Evolutionary conservation across 108 stramenopile genomes (phyloP).

Genomic region (Fragilariopsis cylindrus): DNA sequence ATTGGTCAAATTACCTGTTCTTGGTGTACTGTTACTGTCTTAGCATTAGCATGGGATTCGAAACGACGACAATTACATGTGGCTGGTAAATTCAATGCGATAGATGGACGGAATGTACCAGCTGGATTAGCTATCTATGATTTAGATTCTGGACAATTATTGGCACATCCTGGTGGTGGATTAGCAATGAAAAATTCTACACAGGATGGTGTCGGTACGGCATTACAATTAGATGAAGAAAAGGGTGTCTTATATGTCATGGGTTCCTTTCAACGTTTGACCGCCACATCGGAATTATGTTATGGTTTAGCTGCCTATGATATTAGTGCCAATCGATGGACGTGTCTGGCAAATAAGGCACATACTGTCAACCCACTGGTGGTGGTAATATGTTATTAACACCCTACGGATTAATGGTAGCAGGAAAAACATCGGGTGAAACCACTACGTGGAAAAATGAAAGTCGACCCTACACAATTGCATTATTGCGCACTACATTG

Average conservation of each 20-base stretch:
- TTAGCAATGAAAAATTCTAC: slow-evolving; percentile 72
- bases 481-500: slow-evolving; percentile 74
- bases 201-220: slow-evolving; percentile 83
- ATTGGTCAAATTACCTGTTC: slow-evolving; percentile 92
- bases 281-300: slow-evolving; percentile 59
- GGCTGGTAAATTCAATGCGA: slow-evolving; percentile 88
- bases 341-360: slow-evolving; percentile 80
- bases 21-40: slow-evolving; percentile 89
- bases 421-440: slow-evolving; percentile 62
- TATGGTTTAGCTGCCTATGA: slow-evolving; percentile 83
- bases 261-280: slow-evolving; percentile 86
- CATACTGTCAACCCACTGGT: slow-evolving; percentile 83
- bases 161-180: slow-evolving; percentile 89
- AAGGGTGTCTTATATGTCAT: slow-evolving; percentile 87
- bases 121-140: slow-evolving; percentile 87
- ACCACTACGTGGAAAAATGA: slow-evolving; percentile 76
- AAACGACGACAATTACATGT: slow-evolving; percentile 81
- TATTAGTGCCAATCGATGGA: slow-evolving; percentile 75
- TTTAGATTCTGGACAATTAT: slow-evolving; percentile 76
- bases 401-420: slow-evolving; percentile 85
- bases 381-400: slow-evolving; percentile 89
- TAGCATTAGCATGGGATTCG: slow-evolving; percentile 92
- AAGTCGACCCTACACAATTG: slow-evolving; percentile 78
- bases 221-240: slow-evolving; percentile 83
- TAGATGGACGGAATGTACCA: slow-evolving; percentile 83